Conservation (phyloP, 768 basidiomycete genomes). For the Rhizopogon vinicolor region DNA sequence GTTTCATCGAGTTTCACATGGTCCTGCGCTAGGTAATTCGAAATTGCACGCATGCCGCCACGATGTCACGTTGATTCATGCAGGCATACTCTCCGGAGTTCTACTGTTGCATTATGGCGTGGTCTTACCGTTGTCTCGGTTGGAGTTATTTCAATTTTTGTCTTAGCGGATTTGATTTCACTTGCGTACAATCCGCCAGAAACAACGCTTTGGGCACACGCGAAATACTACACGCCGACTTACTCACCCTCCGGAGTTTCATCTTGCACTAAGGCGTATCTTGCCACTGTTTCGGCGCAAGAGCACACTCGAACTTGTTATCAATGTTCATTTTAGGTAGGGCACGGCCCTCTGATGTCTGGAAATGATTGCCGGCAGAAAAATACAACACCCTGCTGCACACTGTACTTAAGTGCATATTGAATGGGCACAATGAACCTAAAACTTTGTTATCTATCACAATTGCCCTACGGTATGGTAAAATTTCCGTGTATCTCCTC, state of each 20-base stretch:
- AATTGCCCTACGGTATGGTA: background rate
- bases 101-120: background rate
- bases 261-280: background rate
- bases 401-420: background rate
- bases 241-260: no score
- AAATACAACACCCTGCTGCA: background rate
- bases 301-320: no score
- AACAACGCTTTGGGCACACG: no score
- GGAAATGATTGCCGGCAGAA: background rate
- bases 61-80: background rate
- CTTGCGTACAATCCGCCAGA: no score
- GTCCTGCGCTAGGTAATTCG: no score
- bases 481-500: background rate
- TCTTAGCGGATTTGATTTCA: no score
- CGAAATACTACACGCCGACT: no score
- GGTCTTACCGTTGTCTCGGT: background rate
- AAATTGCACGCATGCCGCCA: background rate
- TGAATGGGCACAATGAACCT: background rate
- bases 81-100: background rate
- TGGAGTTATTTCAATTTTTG: no score
- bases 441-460: background rate
- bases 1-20: constrained; percentile 57
- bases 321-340: background rate
- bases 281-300: background rate
- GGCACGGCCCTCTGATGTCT: background rate